A percentile compares a stretch with the other conserved stretches of the same genome.
phyloP scores from a whole-genome alignment of 2,329 filamentous ascomycete genomes.

The Apiospora marii region DNA sequence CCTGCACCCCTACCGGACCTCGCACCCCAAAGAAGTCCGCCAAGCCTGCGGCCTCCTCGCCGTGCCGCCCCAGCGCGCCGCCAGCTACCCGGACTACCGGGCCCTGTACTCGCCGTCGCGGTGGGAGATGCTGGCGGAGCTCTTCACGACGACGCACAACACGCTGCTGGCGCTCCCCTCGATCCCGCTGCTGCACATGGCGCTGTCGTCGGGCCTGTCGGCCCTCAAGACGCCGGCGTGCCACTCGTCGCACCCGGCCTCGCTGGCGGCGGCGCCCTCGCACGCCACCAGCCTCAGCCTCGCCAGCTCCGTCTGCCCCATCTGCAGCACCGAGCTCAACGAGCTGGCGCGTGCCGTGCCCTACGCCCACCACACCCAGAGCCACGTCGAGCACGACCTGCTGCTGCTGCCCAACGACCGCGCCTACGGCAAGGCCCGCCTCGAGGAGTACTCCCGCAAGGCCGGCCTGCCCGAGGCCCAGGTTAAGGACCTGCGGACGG shows the following conservation, averaged over 20 bases:
- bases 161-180: slow-evolving; percentile 82
- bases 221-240: slow-evolving; percentile 96
- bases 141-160: slow-evolving; percentile 89
- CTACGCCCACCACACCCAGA: slow-evolving; percentile 95
- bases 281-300: slow-evolving; percentile 67
- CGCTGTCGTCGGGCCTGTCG: slow-evolving; percentile 88
- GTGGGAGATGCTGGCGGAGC: slow-evolving; percentile 78
- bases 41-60: slow-evolving; percentile 84
- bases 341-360: slow-evolving; percentile 87
- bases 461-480: slow-evolving; percentile 70
- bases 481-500: slow-evolving; percentile 82
- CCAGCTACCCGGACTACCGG: slow-evolving; percentile 46
- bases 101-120: slow-evolving; percentile 76
- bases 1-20: slow-evolving; percentile 73
- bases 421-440: slow-evolving; percentile 79
- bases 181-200: slow-evolving; percentile 86
- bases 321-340: slow-evolving; percentile 95
- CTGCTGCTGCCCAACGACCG: slow-evolving; percentile 87
- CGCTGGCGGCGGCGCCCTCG: slow-evolving; percentile 39
- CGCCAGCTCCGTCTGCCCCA: slow-evolving; percentile 78
- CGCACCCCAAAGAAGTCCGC: slow-evolving; percentile 72
- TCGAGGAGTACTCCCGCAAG: slow-evolving; percentile 82
- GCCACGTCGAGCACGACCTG: slow-evolving; percentile 87
- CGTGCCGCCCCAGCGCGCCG: slow-evolving; percentile 66
- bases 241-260: slow-evolving; percentile 63